Evolutionary conservation across 108 stramenopile species (phyloP).

Genomic region (Parietichytrium sp.): DNA sequence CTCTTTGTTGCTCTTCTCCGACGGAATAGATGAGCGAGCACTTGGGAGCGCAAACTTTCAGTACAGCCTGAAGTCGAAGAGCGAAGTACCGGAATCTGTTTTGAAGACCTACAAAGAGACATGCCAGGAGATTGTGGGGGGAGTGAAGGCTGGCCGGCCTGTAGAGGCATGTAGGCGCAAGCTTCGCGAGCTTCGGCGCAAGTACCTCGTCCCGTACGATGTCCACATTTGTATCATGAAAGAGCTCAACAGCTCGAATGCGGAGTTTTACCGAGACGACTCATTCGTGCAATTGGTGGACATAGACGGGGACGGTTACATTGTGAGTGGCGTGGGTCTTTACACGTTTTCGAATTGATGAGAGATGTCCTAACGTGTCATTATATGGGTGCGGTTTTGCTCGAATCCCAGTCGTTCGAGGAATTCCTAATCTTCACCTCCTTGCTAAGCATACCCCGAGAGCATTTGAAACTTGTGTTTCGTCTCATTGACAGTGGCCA

Average conservation of each 20-base stretch:
- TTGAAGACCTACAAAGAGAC: neutral
- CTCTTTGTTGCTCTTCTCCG: neutral
- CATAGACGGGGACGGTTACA: conserved; percentile 1
- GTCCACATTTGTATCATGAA: neutral
- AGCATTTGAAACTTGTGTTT: neutral
- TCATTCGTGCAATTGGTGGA: neutral
- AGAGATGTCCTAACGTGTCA: too few species aligned
- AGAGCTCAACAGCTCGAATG: neutral
- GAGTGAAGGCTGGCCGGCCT: neutral
- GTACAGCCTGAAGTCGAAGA: neutral
- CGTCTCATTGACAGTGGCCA: conserved; percentile 9
- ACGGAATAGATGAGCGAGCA: neutral
- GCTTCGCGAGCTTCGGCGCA: neutral
- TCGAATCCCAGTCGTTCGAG: too few species aligned
- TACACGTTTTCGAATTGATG: too few species aligned
- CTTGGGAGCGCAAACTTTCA: conserved; percentile 24
- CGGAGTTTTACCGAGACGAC: neutral
- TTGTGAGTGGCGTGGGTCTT: too few species aligned
- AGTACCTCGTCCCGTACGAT: conserved; percentile 1
- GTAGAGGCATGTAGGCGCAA: neutral
- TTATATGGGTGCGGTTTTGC: too few species aligned
- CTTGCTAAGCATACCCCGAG: neutral
- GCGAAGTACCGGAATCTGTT: neutral
- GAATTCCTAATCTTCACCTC: conserved; percentile 29
- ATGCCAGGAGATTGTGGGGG: neutral